A percentile compares a stretch with the other conserved stretches of the same genome.
phyloP scores from a whole-genome alignment of 305 asterid genomes.

The Stenogyne calaminthoides region DNA sequence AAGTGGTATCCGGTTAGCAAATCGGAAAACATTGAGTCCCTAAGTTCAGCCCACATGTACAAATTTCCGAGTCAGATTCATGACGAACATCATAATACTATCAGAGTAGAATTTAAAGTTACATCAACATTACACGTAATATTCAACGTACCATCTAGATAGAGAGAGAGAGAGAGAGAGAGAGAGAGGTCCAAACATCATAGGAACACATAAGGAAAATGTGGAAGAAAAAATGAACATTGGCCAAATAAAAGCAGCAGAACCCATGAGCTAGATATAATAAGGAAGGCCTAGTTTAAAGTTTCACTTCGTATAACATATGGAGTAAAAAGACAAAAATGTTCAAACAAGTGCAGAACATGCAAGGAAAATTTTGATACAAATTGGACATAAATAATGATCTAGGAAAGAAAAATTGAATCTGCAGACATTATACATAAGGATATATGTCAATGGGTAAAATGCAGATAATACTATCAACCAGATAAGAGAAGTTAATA shows the following conservation, averaged over 20 bases:
- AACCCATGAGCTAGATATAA: not conserved
- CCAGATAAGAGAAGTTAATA: not conserved
- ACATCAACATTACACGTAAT: not conserved
- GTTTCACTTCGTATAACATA: not conserved
- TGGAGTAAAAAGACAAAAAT: not conserved
- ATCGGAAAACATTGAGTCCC: constrained; percentile 92
- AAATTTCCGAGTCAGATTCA: constrained; percentile 25
- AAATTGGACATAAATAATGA: constrained; percentile 9
- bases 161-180: not conserved
- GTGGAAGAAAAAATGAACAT: constrained; percentile 5
- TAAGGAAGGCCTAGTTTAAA: not conserved
- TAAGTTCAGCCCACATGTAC: constrained; percentile 36
- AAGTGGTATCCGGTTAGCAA: constrained; percentile 96
- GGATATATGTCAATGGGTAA: not conserved
- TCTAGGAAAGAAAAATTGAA: not conserved
- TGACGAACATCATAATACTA: constrained; percentile 13
- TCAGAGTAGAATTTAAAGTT: not conserved
- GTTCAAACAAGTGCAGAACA: not conserved
- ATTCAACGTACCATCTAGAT: not conserved
- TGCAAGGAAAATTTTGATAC: not conserved
- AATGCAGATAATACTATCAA: not conserved
- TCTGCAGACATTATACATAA: not conserved
- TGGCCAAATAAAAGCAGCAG: not conserved
- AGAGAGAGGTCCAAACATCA: constrained; percentile 13
- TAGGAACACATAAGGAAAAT: not conserved